These are phyloP conservation scores for Plasmodium inui DNA, from an alignment of 169 alveolate species.

Conservation along the genomic window DNA sequence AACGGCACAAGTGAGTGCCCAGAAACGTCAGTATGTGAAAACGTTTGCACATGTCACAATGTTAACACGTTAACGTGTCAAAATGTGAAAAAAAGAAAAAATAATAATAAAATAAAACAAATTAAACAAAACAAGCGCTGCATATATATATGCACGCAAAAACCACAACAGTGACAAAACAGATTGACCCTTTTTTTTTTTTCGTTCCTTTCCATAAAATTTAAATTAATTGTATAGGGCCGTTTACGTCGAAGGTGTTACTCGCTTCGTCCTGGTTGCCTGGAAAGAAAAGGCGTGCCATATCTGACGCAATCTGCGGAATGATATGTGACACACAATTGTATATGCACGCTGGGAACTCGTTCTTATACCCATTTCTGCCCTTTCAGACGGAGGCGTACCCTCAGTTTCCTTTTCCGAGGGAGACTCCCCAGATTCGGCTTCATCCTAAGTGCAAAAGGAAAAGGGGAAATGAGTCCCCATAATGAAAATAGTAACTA, in stretches of 20 bases:
- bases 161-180: not conserved
- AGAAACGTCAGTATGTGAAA: not conserved
- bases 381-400: not conserved
- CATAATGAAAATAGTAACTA: not conserved
- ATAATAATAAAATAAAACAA: not conserved
- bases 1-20: not conserved
- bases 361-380: constrained; percentile 14
- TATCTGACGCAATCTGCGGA: not conserved
- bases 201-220: not conserved
- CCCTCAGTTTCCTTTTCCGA: not conserved
- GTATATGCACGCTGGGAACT: not conserved
- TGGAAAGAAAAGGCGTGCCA: not conserved
- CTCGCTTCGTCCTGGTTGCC: constrained; percentile 3
- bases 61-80: not conserved
- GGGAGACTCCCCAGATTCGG: not conserved
- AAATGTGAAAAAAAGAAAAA: constrained; percentile 5
- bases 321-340: not conserved
- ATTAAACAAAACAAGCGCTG: not conserved
- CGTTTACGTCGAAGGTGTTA: constrained; percentile 20
- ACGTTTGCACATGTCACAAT: not conserved
- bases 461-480: not conserved
- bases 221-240: constrained; percentile 61
- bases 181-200: not conserved
- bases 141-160: not conserved
- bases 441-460: constrained; percentile 16